These are phyloP conservation scores for Xerocomus nothofagi DNA, from an alignment of 1,284 basidiomycete genomes.

Conservation along the genomic window DNA sequence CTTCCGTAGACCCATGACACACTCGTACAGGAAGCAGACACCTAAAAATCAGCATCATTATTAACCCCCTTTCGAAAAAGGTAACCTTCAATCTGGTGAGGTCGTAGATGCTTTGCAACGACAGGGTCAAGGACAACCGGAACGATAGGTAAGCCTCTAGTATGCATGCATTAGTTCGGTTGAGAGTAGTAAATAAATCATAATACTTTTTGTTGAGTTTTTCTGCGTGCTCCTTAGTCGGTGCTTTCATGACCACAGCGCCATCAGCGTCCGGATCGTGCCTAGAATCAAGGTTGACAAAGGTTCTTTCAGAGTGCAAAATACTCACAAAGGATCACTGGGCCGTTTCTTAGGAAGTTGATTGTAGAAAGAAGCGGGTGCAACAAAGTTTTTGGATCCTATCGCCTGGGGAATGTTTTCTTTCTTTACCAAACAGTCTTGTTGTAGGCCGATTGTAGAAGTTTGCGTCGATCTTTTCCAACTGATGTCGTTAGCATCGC, in stretches of 20 bases:
- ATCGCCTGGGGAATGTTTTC: conserved; percentile 26
- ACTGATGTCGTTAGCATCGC: conserved; percentile 16
- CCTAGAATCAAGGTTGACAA: conserved; percentile 34
- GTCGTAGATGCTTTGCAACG: conserved; percentile 75
- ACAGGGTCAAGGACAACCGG: conserved; percentile 94
- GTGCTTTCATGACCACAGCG: conserved; percentile 86
- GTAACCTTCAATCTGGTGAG: conserved; percentile 88
- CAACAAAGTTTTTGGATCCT: conserved; percentile 44
- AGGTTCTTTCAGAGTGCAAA: conserved; percentile 1
- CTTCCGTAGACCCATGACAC: conserved; percentile 90
- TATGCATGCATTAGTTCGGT: conserved; percentile 11
- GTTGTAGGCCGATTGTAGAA: conserved; percentile 2
- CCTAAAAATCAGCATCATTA: conserved; percentile 41
- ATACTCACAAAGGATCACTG: conserved; percentile 55
- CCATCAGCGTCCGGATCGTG: conserved; percentile 75
- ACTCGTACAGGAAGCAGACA: conserved; percentile 92
- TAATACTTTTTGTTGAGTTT: conserved; percentile 73
- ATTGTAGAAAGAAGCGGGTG: conserved; percentile 63
- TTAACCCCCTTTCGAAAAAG: background rate
- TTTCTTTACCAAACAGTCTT: conserved; percentile 16
- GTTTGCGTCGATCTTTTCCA: conserved; percentile 2
- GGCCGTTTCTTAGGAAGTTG: conserved; percentile 43
- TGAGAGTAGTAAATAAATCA: background rate
- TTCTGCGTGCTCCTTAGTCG: conserved; percentile 65
- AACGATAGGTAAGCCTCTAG: conserved; percentile 60